phyloP scores from a whole-genome alignment of 257 asterid species.

The Primulina tabacum region DNA sequence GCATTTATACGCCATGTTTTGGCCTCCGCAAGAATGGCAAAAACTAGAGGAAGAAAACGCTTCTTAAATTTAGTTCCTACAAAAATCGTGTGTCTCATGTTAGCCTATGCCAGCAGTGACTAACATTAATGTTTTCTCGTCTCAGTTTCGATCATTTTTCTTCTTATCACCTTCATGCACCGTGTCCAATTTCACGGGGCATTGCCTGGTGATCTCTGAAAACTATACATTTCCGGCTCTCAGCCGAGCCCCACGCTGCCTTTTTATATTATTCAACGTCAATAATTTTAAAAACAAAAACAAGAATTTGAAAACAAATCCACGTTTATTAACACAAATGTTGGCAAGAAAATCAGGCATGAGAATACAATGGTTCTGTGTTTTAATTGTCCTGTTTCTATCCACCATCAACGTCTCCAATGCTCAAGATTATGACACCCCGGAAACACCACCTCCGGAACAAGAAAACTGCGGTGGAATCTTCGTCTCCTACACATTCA shows the following conservation, averaged over 20 bases:
- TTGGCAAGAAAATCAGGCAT: constrained; percentile 29
- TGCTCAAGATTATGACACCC: constrained; percentile 50
- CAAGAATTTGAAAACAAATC: not conserved
- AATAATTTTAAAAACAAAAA: not conserved
- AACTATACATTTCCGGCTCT: not conserved
- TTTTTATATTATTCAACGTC: not conserved
- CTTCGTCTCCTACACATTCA: constrained; percentile 51
- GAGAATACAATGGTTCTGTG: constrained; percentile 41
- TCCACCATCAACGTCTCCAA: constrained; percentile 9
- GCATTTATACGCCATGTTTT: not conserved
- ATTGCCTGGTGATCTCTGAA: constrained; percentile 39
- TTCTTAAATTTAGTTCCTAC: constrained; percentile 34
- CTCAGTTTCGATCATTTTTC: constrained; percentile 14
- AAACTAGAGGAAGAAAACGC: constrained; percentile 56
- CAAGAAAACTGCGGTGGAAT: constrained; percentile 61
- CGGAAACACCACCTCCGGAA: constrained; percentile 44
- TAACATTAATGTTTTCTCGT: constrained; percentile 26
- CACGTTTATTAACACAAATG: constrained; percentile 9
- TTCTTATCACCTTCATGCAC: constrained; percentile 37
- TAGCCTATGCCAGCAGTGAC: constrained; percentile 25
- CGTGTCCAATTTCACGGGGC: constrained; percentile 62
- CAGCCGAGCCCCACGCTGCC: not conserved
- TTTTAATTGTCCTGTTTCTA: constrained; percentile 31
- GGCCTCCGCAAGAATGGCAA: constrained; percentile 25
- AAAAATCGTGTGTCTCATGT: constrained; percentile 32